Evolutionary conservation across 2,329 filamentous ascomycete species (phyloP).

Genomic region (Fonsecaea monophora): DNA sequence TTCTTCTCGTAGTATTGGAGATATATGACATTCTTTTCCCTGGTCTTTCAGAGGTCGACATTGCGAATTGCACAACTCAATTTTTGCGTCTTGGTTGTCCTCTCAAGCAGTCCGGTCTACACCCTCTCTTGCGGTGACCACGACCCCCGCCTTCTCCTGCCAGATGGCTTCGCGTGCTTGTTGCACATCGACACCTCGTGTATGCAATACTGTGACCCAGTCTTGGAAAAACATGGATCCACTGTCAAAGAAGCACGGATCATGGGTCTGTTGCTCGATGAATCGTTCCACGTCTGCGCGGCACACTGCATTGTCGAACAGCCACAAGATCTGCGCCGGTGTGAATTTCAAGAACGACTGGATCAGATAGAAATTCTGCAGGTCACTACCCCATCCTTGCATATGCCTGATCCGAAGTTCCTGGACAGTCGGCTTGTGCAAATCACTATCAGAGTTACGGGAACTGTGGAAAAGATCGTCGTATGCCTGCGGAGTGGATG

Average conservation of each 20-base stretch:
- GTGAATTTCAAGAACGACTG: conserved; percentile 70
- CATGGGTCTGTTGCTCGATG: conserved; percentile 52
- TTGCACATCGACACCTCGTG: conserved; percentile 60
- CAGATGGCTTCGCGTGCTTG: conserved; percentile 43
- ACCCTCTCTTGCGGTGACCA: conserved; percentile 1
- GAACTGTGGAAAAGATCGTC: conserved; percentile 35
- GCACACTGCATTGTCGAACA: conserved; percentile 62
- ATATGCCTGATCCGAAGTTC: conserved; percentile 52
- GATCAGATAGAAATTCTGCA: conserved; percentile 68
- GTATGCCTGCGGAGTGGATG: conserved; percentile 7
- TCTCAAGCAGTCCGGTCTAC: background rate
- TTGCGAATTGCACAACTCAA: background rate
- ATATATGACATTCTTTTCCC: background rate
- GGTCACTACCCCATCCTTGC: conserved; percentile 71
- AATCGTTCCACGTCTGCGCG: conserved; percentile 65
- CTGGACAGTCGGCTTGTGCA: conserved; percentile 45
- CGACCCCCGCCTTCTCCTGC: conserved; percentile 31
- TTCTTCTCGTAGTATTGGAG: background rate
- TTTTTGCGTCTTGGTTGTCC: background rate
- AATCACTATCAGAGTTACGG: conserved; percentile 14
- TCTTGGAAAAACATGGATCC: conserved; percentile 69
- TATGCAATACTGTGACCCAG: conserved; percentile 61
- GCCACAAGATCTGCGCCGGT: conserved; percentile 64
- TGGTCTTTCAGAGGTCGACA: background rate
- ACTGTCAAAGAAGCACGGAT: conserved; percentile 69